Evolutionary conservation across 495 filamentous ascomycete genomes (phyloP), one percentile per base, ranked within the genome.

Genomic region (Penicillium cosmopolitanum): DNA sequence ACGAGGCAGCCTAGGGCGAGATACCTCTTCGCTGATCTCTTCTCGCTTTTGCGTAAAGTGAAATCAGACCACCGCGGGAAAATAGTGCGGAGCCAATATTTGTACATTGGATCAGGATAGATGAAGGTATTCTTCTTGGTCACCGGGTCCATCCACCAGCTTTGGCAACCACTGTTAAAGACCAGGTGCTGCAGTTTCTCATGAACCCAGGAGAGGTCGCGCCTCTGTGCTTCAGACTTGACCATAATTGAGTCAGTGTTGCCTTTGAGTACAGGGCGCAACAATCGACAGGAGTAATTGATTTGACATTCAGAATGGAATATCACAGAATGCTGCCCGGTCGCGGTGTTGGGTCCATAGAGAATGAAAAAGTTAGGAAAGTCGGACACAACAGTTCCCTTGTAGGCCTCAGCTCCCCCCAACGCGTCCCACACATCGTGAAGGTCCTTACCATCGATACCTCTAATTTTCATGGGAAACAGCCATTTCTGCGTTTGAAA

Each of bases 361-460:
- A 86, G 73, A 7, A 84, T 77, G 69, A 85, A 87, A 63, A 86
- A 79, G 57, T 87, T 87, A 0, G 85, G 85, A 56, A 87, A 87
- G 0, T 73, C 79, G 52, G 81, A 74, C 56, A 87, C 73, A n/a
- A 82, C 79, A 21, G 76, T 81, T 7, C 82, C 82, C 58, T 81
- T 79, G 63, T 87, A 87, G 12, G 82, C 80, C 55, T 82, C 80
- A 0, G 84, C 63, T 5, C 81, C 80, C 1, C 85, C 85, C 10
- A 76, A 62, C 47, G 73, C 69, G 3, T 80, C 72, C 75, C 80
- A 85, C 1, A 75, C 72, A 31, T 80, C 66, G 36, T 78, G 67
- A 15, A 87, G 65, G 23, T 74, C 69, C 35, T 69, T 69, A n/a
- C 79, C 83, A 33, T 66, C 63, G 55, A 67, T 64, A 4, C 84